phyloP scores from a whole-genome alignment of 805 yeast genomes.

The Candida dajiaensis region DNA sequence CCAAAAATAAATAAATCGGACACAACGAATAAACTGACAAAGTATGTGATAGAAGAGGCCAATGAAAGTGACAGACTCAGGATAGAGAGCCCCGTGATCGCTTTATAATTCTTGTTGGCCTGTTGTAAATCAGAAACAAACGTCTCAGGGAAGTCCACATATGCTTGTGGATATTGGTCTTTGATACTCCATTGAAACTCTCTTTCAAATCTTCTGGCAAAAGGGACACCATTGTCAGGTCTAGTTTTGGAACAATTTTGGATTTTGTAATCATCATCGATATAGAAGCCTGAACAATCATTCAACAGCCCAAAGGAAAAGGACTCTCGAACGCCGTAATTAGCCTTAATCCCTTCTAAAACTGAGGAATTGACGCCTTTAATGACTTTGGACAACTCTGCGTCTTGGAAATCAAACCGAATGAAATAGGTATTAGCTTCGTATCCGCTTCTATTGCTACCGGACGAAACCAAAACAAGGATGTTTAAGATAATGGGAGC shows the following conservation, averaged over 20 bases:
- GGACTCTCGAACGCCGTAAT: not conserved
- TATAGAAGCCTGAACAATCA: constrained; percentile 5
- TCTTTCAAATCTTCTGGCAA: not conserved
- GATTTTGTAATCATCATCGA: not conserved
- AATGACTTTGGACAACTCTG: constrained; percentile 1
- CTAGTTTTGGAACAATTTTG: not conserved
- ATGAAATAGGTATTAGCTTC: constrained; percentile 4
- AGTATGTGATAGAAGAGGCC: constrained; percentile 1
- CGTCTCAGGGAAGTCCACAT: not conserved
- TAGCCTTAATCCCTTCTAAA: not conserved
- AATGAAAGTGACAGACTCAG: constrained; percentile 2
- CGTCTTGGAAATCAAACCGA: constrained; percentile 4
- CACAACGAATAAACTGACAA: not conserved
- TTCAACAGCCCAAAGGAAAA: constrained; percentile 5
- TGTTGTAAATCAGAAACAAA: not conserved
- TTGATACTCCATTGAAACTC: not conserved
- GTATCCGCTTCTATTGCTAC: not conserved
- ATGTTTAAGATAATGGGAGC: constrained; percentile 5
- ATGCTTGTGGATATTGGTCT: constrained; percentile 2
- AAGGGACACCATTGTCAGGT: constrained; percentile 2
- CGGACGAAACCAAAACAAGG: not conserved
- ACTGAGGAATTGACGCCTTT: not conserved
- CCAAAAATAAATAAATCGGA: constrained; percentile 4
- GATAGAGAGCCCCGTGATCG: constrained; percentile 2
- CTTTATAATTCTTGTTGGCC: not conserved